Percentiles rank a stretch among this genome's conserved stretches.
phyloP scores from a whole-genome alignment of 768 basidiomycete genomes.

The Suillus placidus region DNA sequence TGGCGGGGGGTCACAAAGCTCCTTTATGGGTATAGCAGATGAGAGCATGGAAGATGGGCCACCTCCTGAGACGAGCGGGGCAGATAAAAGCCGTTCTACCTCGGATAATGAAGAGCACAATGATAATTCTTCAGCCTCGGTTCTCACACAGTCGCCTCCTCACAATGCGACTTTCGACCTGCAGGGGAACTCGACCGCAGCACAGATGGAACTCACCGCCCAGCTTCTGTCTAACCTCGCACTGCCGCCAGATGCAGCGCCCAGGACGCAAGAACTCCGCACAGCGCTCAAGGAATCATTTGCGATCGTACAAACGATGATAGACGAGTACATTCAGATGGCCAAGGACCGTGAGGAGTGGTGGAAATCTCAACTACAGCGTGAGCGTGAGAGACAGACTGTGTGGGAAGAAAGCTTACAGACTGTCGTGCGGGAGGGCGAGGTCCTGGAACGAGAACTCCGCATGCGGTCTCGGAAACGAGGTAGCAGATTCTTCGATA shows the following conservation, averaged over 20 bases:
- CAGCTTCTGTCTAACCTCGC: conserved; percentile 60
- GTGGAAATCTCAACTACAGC: conserved; percentile 65
- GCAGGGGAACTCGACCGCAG: conserved; percentile 66
- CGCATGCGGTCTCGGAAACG: conserved; percentile 58
- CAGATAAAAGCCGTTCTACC: not conserved
- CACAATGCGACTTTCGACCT: conserved; percentile 62
- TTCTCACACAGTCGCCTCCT: conserved; percentile 51
- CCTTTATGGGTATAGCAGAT: conserved; percentile 26
- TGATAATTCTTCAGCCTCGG: conserved; percentile 49
- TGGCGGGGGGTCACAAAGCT: conserved; percentile 27
- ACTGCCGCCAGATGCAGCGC: conserved; percentile 32
- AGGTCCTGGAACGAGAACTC: conserved; percentile 80
- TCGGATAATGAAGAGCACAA: conserved; percentile 34
- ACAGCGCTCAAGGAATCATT: conserved; percentile 66
- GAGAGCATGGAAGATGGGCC: conserved; percentile 18
- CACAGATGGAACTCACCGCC: conserved; percentile 78
- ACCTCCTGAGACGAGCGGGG: conserved; percentile 2
- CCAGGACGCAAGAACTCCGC: conserved; percentile 37
- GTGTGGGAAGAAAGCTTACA: conserved; percentile 93
- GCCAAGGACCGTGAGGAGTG: conserved; percentile 78
- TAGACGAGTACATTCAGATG: conserved; percentile 73
- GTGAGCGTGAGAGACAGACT: conserved; percentile 61
- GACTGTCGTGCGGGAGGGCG: conserved; percentile 84
- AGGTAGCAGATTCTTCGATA: conserved; percentile 59
- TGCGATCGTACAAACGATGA: conserved; percentile 53